Evolutionary conservation across 2,329 filamentous ascomycete genomes (phyloP), one percentile per base, ranked within the genome.

Genomic region (Penicillium capsulatum): DNA sequence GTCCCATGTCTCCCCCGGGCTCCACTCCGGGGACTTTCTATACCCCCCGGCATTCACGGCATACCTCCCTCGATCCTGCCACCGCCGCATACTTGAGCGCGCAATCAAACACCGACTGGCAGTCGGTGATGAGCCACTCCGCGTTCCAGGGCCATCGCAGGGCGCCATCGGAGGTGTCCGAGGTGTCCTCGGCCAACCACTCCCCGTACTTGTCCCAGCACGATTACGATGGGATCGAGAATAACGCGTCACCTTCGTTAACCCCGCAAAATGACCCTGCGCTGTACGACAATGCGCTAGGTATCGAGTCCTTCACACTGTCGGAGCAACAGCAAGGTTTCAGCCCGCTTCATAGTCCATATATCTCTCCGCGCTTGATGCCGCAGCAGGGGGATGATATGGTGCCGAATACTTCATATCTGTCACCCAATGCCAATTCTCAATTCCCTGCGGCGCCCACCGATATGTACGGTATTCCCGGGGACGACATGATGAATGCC

Each of bases 91-190:
- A 76, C 51, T 69, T 74, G 30, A 72, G 74, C 47, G 66, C 66
- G 11, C 68, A 70, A 37, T 62, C 68, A 31, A 67, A 70, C 34
- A 67, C 68, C 31, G 80, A 84, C 46, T 84, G 80, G 80, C 64
- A 67, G 41, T 70, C 71, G 22, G 68, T 75, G 58, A 63, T 73
- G 45, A 72, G 70, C 58, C 75, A 76, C 52, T 67, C 70, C 26
- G 69, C 73, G 44, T 96, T 94, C 58, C 83, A 86, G 51, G 74
- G 79, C n/a, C 91, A 96, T 61, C 79, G 89, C 53, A 80, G 90
- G 57, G 82, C 80, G 26, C 86, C 87, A 1, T 96, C 90, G n/a
- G 91, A 96, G 54, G 88, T 84, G 57, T 95, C 89, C 2, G 91
- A 96, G 52, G 83, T 95, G 4, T 95, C 79, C 2, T 94, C 88